A percentile compares a stretch with the other conserved stretches of the same genome.
Conservation (phyloP, 345 rosid genomes). For the Trapa bicornis region DNA sequence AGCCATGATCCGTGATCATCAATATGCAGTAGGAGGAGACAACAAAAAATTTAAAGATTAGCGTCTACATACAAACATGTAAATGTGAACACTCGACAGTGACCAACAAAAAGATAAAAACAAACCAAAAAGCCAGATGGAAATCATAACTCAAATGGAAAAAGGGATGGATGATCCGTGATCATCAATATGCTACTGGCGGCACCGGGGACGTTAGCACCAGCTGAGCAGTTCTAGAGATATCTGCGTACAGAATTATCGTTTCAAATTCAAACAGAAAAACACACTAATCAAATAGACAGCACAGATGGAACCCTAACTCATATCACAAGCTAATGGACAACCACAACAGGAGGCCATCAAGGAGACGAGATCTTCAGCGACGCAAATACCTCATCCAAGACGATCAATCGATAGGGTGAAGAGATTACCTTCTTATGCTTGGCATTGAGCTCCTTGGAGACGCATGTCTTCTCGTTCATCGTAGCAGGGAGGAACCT, state of each 20-base stretch:
- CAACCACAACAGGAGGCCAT: background rate
- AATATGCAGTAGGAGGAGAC: background rate
- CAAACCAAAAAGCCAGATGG: background rate
- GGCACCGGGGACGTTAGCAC: too few relatives aligned
- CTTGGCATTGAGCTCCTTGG: slow-evolving; percentile 94
- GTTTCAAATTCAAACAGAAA: background rate
- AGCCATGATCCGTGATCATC: background rate
- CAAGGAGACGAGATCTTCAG: too few relatives aligned
- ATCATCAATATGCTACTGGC: too few relatives aligned
- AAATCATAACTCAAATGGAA: background rate
- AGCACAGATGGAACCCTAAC: background rate
- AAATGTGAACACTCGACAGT: background rate
- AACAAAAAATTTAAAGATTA: background rate
- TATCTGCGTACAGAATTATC: too few relatives aligned
- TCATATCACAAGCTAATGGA: background rate
- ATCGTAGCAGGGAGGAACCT: slow-evolving; percentile 28
- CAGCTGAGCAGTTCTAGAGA: background rate
- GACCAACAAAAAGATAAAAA: background rate
- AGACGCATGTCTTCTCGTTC: slow-evolving; percentile 98
- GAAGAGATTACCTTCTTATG: slow-evolving; percentile 29
- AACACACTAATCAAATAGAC: background rate
- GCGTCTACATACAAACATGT: background rate
- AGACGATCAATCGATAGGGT: background rate
- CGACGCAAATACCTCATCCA: background rate
- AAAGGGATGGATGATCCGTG: background rate